Evolutionary conservation across 2,329 filamentous ascomycete species (phyloP).

Genomic region (Colletotrichum sp.): DNA sequence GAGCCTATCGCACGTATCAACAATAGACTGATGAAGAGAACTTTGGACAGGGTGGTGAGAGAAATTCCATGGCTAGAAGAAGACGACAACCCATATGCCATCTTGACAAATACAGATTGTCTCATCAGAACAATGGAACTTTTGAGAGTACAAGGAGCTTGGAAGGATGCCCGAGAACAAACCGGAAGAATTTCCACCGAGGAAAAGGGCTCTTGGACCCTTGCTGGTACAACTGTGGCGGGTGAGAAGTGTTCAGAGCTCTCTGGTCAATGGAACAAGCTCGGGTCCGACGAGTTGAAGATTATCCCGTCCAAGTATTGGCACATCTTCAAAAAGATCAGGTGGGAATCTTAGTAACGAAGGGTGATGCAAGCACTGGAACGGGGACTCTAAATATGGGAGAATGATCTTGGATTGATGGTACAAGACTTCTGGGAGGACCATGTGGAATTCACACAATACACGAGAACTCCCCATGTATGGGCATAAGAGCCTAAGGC

Average conservation of each 20-base stretch:
- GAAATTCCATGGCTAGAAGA: neutral
- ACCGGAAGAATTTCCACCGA: accelerated
- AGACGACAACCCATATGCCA: neutral
- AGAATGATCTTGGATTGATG: neutral
- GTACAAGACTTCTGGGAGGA: neutral
- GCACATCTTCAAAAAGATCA: neutral
- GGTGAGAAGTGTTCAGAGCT: neutral
- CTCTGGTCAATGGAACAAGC: neutral
- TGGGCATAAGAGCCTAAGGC: neutral
- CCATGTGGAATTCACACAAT: neutral
- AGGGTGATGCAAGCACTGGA: neutral
- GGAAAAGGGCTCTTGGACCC: neutral
- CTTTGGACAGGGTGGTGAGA: neutral
- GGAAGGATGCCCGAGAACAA: neutral
- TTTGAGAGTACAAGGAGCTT: neutral
- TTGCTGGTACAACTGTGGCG: neutral
- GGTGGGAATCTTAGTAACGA: neutral
- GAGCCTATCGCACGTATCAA: neutral
- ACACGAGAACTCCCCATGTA: neutral
- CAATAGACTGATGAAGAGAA: neutral
- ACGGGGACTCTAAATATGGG: neutral
- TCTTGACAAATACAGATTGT: neutral
- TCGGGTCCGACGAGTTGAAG: neutral
- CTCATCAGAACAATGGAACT: neutral
- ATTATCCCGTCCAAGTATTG: accelerated